A percentile compares a stretch with the other conserved stretches of the same genome.
Conservation (phyloP, 148 eudicot species). For the Chenopodium formosanum region DNA sequence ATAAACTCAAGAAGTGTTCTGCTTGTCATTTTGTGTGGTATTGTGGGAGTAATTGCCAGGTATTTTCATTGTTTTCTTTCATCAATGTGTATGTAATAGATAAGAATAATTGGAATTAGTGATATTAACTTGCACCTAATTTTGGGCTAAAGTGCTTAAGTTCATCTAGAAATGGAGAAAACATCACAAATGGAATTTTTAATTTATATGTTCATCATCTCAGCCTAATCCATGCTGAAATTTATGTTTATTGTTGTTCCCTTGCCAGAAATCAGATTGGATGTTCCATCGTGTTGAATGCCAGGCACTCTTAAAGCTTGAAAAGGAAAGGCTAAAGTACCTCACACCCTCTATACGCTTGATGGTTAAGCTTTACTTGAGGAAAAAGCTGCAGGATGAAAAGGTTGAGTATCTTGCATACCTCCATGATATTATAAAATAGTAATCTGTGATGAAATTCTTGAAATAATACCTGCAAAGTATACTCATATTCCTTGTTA, state of each 20-base stretch:
- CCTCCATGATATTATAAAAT: neutral
- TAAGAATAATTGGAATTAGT: no score
- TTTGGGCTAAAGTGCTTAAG: no score
- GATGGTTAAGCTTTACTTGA: constrained; percentile 78
- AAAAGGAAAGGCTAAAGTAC: constrained; percentile 53
- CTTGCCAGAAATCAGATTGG: constrained; percentile 83
- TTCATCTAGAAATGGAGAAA: neutral
- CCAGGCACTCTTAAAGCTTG: constrained; percentile 54
- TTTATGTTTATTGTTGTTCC: constrained; percentile 1
- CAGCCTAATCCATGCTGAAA: neutral
- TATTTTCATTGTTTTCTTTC: constrained; percentile 14
- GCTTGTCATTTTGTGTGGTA: constrained; percentile 87
- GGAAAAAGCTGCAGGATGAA: constrained; percentile 60
- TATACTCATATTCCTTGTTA: neutral
- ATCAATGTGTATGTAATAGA: no score
- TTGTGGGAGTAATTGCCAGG: constrained; percentile 91
- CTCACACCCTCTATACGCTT: constrained; percentile 81
- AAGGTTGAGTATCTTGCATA: constrained; percentile 42
- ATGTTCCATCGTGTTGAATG: constrained; percentile 85
- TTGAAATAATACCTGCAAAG: neutral
- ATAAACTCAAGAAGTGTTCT: constrained; percentile 71
- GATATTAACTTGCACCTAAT: no score
- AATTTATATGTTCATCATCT: neutral
- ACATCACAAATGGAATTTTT: neutral
- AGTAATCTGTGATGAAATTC: neutral